phyloP scores from a whole-genome alignment of 148 eudicot genomes.

The Amaranthus cruentus region DNA sequence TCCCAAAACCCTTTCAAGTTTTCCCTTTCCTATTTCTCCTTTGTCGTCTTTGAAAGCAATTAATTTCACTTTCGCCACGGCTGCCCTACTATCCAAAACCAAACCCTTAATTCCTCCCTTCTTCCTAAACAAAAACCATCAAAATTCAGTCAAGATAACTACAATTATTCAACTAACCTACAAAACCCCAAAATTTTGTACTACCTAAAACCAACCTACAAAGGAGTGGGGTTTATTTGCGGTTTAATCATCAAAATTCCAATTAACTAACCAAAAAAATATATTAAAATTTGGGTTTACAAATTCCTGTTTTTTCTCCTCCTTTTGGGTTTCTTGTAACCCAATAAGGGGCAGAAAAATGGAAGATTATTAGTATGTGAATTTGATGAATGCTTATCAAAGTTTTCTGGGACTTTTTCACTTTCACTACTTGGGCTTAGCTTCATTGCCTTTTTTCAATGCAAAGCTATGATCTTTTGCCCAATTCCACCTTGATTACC shows the following conservation, averaged over 20 bases:
- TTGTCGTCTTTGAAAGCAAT: slow-evolving; percentile 2
- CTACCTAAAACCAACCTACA: not conserved
- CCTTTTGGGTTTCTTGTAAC: not conserved
- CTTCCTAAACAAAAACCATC: not conserved
- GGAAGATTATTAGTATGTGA: too few species aligned
- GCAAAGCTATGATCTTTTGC: slow-evolving; percentile 52
- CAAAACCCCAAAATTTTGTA: slow-evolving; percentile 5
- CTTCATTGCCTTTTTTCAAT: slow-evolving; percentile 19
- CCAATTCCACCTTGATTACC: slow-evolving; percentile 16
- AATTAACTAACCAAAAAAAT: not conserved
- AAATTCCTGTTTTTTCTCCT: not conserved
- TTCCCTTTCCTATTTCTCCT: not conserved
- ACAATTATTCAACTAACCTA: not conserved
- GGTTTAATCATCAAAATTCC: not conserved
- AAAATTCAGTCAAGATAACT: not conserved
- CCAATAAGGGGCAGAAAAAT: too few species aligned
- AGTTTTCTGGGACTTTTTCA: too few species aligned
- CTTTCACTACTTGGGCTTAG: too few species aligned
- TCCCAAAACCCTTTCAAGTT: not conserved
- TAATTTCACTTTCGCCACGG: not conserved
- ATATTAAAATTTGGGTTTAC: not conserved
- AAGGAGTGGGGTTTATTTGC: not conserved
- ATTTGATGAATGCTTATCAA: too few species aligned
- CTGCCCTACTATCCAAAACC: slow-evolving; percentile 5
- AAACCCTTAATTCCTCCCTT: not conserved